A percentile compares a stretch with the other conserved stretches of the same genome.
Conservation (phyloP, 2,329 filamentous ascomycete genomes). For the Blastomyces gilchristii region DNA sequence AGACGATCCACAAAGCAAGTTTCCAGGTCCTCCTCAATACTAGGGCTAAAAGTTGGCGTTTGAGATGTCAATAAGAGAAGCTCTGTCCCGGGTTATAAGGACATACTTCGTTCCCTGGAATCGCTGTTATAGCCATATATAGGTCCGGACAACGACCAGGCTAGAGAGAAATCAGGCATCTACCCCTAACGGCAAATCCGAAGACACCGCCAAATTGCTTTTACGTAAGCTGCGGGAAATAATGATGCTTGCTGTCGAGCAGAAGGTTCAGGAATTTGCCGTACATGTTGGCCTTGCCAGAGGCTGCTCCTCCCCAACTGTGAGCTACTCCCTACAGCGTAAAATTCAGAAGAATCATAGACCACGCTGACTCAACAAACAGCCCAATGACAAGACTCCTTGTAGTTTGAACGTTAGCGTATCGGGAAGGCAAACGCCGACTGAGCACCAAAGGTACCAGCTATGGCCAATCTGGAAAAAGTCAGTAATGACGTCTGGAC, state of each 20-base stretch:
- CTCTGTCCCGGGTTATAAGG: not conserved
- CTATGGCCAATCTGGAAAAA: slow-evolving; percentile 20
- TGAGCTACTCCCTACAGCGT: slow-evolving; percentile 10
- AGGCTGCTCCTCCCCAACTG: slow-evolving; percentile 17
- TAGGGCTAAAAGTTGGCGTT: not conserved
- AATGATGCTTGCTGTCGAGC: slow-evolving; percentile 9
- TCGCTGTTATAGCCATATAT: not conserved
- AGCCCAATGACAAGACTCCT: not conserved
- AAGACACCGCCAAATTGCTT: not conserved
- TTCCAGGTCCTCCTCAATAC: not conserved
- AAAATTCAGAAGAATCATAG: not conserved
- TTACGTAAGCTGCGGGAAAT: slow-evolving; percentile 7
- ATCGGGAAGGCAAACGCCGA: slow-evolving; percentile 11
- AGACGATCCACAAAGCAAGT: not conserved
- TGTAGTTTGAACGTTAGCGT: slow-evolving; percentile 3
- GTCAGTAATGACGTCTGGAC: slow-evolving; percentile 9
- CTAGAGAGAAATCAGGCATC: not conserved
- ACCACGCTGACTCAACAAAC: not conserved
- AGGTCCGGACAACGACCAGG: not conserved
- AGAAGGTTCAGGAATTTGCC: slow-evolving; percentile 11
- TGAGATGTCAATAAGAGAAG: slow-evolving; percentile 3
- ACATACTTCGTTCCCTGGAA: not conserved
- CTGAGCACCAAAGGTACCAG: slow-evolving; percentile 18
- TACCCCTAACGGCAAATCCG: not conserved
- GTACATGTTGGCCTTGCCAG: slow-evolving; percentile 18